Percentiles rank a stretch among this genome's conserved stretches.
Conservation (phyloP, 306 rosid genomes). For the Trifolium repens region DNA sequence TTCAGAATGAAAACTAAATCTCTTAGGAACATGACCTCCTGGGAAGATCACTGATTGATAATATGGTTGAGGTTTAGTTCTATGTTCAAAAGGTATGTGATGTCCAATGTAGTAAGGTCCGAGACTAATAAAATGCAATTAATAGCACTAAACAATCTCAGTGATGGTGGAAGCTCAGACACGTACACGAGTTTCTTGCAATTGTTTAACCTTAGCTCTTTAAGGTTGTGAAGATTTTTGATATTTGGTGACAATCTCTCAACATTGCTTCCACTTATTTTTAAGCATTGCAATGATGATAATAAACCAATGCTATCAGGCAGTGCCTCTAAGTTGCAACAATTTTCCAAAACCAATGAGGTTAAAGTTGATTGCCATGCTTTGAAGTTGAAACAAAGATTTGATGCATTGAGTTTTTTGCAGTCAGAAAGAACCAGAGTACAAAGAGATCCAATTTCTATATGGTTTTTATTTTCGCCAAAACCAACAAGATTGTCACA, state of each 20-base stretch:
- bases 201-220: neutral
- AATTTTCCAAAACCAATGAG: neutral
- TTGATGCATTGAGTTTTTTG: neutral
- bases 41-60: conserved; percentile 23
- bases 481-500: conserved; percentile 1
- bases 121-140: conserved; percentile 13
- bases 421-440: neutral
- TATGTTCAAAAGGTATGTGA: conserved; percentile 2
- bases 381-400: neutral
- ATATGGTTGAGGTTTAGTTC: neutral
- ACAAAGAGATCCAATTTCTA: neutral
- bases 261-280: conserved; percentile 1
- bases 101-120: conserved; percentile 2
- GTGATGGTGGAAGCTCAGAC: conserved; percentile 5
- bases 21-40: neutral
- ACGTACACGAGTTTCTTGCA: conserved; percentile 10
- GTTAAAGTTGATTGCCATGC: neutral
- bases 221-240: neutral
- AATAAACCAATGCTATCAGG: conserved; percentile 6
- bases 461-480: neutral
- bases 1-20: neutral
- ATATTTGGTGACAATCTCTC: conserved; percentile 21
- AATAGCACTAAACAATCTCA: conserved; percentile 2
- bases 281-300: neutral
- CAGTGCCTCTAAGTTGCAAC: neutral